Conservation (phyloP, 2,329 filamentous ascomycete genomes). For the Dothistroma septosporum region DNA sequence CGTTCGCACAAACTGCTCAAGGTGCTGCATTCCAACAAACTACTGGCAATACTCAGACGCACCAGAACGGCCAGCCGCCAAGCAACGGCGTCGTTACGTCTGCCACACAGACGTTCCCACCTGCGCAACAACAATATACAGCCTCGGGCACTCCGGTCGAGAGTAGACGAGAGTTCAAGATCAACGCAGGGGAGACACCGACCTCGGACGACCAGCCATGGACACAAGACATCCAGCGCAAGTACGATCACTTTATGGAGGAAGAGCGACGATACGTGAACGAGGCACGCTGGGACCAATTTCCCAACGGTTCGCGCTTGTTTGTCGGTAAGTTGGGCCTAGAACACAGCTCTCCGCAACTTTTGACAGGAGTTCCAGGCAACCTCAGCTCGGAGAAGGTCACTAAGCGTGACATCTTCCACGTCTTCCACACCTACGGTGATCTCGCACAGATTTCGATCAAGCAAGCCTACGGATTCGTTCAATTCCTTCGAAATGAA, state of each 20-base stretch:
- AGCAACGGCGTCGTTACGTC: not conserved
- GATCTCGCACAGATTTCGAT: slow-evolving; percentile 90
- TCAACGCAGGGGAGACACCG: slow-evolving; percentile 28
- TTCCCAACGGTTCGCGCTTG: slow-evolving; percentile 70
- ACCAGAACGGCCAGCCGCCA: slow-evolving; percentile 6
- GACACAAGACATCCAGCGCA: slow-evolving; percentile 57
- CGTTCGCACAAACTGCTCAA: slow-evolving; percentile 17
- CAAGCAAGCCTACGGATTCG: slow-evolving; percentile 94
- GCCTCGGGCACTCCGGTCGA: slow-evolving; percentile 22
- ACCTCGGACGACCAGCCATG: slow-evolving; percentile 49
- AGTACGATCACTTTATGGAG: slow-evolving; percentile 67
- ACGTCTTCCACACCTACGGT: slow-evolving; percentile 81
- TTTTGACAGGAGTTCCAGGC: slow-evolving; percentile 47
- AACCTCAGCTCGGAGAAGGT: slow-evolving; percentile 92
- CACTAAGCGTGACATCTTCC: slow-evolving; percentile 88
- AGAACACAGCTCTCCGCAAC: slow-evolving; percentile 5
- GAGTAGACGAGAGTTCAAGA: slow-evolving; percentile 28
- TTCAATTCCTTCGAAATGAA: slow-evolving; percentile 77
- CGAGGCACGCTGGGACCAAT: slow-evolving; percentile 76
- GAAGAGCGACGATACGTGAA: slow-evolving; percentile 72
- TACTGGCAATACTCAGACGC: slow-evolving; percentile 1
- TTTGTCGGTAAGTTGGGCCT: slow-evolving; percentile 64
- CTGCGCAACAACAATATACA: slow-evolving; percentile 7
- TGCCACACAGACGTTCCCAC: not conserved
- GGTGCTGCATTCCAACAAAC: slow-evolving; percentile 3